Evolutionary conservation across 768 basidiomycete species (phyloP), one percentile per base, ranked within the genome.

Genomic region (Hygrocybe coccinea): DNA sequence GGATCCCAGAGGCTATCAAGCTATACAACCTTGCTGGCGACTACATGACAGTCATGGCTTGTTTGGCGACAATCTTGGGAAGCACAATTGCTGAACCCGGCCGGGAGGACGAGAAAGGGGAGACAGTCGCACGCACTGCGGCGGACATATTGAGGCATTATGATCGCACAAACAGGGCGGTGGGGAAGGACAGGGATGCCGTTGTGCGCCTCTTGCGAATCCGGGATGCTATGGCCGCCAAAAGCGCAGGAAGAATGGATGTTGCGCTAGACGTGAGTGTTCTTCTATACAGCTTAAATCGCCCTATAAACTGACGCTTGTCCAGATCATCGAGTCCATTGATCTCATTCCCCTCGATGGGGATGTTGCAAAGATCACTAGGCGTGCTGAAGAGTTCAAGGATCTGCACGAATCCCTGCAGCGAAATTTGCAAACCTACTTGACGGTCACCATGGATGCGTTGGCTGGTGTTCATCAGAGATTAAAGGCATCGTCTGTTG

Each of bases 21-120:
- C 75, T 99, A 43, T 97, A 93, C 74, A 95, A 97, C 71, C 83
- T 97, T 36, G 95, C 95, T 1, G 90, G 91, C 34, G 89, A 95
- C 59, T 93, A 94, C 67, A 73, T 80, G 12, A 91, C 90, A 22
- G 95, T 98, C 53, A 82, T 97, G 39, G 78, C 84, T 6, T 91
- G 90, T 52, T 86, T 98, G 35, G 91, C 92, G 12, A 83, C 85
- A 54, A 91, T 91, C 2, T 78, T 99, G 2, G 92, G 94, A 14
- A 88, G 86, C 64, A 87, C 89, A 0, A 77, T 97, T 47, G 76
- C 85, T 2, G 79, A 88, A 60, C 83, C 86, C 0, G 76, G 68
- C 34, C 69, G 73, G 0, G 78, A 82, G 62, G 47, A 15, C 6
- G 85, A 86, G 62, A 88, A 87, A 64, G 82, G 83, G 17, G 74